Percentiles rank a stretch among this genome's conserved stretches.
phyloP scores from a whole-genome alignment of 768 basidiomycete genomes.

The Cystofilobasidium bisporidii region DNA sequence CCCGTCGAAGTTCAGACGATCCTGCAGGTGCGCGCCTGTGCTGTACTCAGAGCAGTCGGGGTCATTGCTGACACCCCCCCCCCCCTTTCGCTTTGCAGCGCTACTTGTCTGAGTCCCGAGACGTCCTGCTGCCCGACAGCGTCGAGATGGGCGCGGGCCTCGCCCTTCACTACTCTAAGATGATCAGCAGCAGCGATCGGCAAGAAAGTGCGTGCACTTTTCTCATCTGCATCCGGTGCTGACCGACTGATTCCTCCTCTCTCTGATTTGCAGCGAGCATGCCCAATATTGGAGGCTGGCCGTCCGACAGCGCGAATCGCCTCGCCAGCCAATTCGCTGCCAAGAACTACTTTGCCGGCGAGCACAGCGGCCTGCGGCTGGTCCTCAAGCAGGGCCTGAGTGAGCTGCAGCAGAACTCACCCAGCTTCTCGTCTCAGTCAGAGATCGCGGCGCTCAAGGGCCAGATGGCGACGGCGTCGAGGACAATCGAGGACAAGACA shows the following conservation, averaged over 20 bases:
- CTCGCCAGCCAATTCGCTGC: conserved; percentile 78
- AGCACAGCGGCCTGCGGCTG: conserved; percentile 68
- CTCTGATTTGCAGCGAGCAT: conserved; percentile 33
- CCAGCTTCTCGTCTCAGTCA: conserved; percentile 50
- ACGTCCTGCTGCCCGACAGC: conserved; percentile 57
- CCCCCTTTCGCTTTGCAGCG: conserved; percentile 49
- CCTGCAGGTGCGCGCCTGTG: conserved; percentile 56
- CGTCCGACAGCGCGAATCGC: conserved; percentile 68
- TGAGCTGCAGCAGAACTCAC: conserved; percentile 54
- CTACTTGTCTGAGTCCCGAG: conserved; percentile 72
- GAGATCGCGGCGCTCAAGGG: conserved; percentile 59
- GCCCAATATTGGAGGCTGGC: conserved; percentile 47
- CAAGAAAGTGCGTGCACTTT: conserved; percentile 55
- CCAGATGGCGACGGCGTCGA: conserved; percentile 58
- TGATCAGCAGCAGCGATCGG: conserved; percentile 64
- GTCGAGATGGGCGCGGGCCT: conserved; percentile 86
- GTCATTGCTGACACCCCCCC: neutral
- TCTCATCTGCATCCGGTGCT: no score
- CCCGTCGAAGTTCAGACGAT: conserved; percentile 88
- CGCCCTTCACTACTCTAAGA: conserved; percentile 74
- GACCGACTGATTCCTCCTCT: neutral
- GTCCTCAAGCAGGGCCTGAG: conserved; percentile 54
- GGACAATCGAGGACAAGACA: conserved; percentile 60
- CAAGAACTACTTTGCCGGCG: conserved; percentile 82
- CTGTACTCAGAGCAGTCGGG: neutral